Base-by-base conservation (phyloP, 805 yeast species). In the Wickerhamomyces tratensis region DNA sequence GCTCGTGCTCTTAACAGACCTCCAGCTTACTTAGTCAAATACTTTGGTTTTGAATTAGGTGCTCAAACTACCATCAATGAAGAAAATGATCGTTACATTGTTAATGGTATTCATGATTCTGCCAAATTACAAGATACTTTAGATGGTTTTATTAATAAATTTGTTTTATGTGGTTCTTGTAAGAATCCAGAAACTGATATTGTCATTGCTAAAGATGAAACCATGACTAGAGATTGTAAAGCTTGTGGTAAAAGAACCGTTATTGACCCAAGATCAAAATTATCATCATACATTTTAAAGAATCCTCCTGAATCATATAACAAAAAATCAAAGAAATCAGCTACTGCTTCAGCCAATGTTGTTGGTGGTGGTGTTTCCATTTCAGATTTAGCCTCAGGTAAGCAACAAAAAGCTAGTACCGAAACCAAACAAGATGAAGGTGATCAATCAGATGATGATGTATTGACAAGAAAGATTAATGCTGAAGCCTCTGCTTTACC, bases 111-210 rank as follows among this genome's bases (percentile, higher is more conserved):
- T 37, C 98, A 93, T 61, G 96, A 87, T 57, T 79, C 89, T 39
- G 72, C 74, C 49, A 89, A 87, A 65, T 75, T 93, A 54, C 98
- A 93, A 71, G 98, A 93, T 60, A 76, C 84, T 29, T 72, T 93
- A 57, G 98, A 93, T 64, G 96, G 95, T 3, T 93, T 93, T 68
- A 93, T 93, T 69, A 72, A 71, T 67, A 89, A 82, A 65, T 93
- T 87, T 59, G 96, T 93, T 48, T 76, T 93, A 41, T 93, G 98
- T 77, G 89, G 85, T 27, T 75, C 86, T 44, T 93, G 98, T 74
- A 85, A 86, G 70, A 93, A 93, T 69, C 98, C 98, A 39, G 98
- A 93, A 69, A 93, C 98, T 25, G 97, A 87, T 61, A 81, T 89
- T 60, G 72, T 80, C 52, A 72, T 93, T 53, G 79, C 81, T 55